Evolutionary conservation across 768 basidiomycete genomes (phyloP).

Genomic region (Agaricus sinodeliciosus): DNA sequence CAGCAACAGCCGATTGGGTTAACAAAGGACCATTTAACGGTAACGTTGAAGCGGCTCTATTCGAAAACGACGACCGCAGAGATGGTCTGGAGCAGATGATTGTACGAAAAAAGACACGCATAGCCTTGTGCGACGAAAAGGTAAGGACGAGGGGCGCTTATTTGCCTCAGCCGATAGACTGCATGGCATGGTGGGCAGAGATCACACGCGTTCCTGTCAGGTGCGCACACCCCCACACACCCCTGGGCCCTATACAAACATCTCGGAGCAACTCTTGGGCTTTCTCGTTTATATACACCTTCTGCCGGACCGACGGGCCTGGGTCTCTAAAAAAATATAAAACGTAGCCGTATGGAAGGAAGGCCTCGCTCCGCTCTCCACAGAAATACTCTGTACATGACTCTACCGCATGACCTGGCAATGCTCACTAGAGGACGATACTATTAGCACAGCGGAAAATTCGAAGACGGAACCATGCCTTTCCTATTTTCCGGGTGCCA

Average conservation of each 20-base stretch:
- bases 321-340: background rate
- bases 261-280: too few relatives aligned
- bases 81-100: constrained; percentile 3
- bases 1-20: constrained; percentile 49
- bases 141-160: too few relatives aligned
- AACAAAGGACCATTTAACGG: constrained; percentile 13
- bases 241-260: too few relatives aligned
- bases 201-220: too few relatives aligned
- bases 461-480: constrained; percentile 1
- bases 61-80: background rate
- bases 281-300: background rate
- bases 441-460: constrained; percentile 1
- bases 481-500: background rate
- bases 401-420: background rate
- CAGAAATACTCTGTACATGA: background rate
- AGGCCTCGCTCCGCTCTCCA: background rate
- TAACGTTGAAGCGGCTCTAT: background rate
- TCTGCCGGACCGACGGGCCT: background rate
- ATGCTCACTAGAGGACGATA: background rate
- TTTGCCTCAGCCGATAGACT: too few relatives aligned
- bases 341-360: background rate
- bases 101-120: constrained; percentile 8
- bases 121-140: too few relatives aligned
- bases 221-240: too few relatives aligned
- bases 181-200: too few relatives aligned